phyloP scores from a whole-genome alignment of 1,284 basidiomycete species.

The Leccinum solheimii region DNA sequence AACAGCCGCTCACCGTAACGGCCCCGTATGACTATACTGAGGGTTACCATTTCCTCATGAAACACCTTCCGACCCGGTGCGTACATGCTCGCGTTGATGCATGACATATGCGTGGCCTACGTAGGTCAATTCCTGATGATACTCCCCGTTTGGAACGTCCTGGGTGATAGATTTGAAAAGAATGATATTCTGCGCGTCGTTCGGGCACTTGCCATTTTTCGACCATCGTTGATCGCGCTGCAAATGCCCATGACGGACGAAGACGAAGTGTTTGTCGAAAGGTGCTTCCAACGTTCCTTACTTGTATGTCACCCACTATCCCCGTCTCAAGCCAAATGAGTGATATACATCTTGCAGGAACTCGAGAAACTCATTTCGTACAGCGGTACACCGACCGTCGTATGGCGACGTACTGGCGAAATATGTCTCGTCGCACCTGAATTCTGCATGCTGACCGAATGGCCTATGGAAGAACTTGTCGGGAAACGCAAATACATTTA shows the following conservation, averaged over 20 bases:
- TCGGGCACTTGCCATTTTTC: constrained; percentile 89
- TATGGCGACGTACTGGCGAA: constrained; percentile 97
- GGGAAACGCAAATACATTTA: constrained; percentile 86
- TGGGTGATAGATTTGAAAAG: constrained; percentile 81
- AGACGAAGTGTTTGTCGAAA: constrained; percentile 94
- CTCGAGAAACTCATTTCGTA: constrained; percentile 96
- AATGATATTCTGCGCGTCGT: constrained; percentile 94
- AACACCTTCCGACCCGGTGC: constrained; percentile 82
- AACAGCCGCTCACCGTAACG: constrained; percentile 74
- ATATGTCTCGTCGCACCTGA: constrained; percentile 96
- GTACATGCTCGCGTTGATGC: constrained; percentile 38
- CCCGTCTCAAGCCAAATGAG: constrained; percentile 2
- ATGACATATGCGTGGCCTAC: constrained; percentile 40
- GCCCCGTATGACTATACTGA: constrained; percentile 89
- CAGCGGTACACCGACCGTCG: constrained; percentile 98
- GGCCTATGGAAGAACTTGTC: constrained; percentile 82
- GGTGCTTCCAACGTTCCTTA: constrained; percentile 91
- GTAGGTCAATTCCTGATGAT: constrained; percentile 45
- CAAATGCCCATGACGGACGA: constrained; percentile 94
- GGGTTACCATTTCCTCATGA: constrained; percentile 93
- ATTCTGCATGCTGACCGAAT: constrained; percentile 92
- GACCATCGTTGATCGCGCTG: constrained; percentile 92
- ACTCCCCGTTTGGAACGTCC: constrained; percentile 15
- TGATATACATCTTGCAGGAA: constrained; percentile 54
- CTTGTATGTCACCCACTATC: constrained; percentile 54